These are phyloP conservation scores for Saksenaea vasiformis DNA, from an alignment of 371 early-diverging fungal species.

Conservation along the genomic window DNA sequence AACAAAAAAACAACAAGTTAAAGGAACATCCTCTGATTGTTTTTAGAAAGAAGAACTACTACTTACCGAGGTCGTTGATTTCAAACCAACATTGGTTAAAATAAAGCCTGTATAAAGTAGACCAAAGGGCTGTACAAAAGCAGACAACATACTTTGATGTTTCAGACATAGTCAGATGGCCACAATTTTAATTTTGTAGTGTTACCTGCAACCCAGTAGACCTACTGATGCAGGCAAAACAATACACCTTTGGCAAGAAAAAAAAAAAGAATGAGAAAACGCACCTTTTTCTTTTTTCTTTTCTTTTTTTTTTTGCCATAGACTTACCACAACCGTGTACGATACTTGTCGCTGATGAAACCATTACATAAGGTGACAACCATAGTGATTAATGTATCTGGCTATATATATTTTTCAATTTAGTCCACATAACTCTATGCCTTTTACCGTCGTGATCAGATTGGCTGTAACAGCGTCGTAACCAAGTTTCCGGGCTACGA, in stretches of 20 bases:
- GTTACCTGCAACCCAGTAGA: too few relatives aligned
- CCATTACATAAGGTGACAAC: slow-evolving; percentile 41
- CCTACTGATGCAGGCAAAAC: too few relatives aligned
- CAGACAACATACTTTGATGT: neutral
- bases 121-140: neutral
- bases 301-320: neutral
- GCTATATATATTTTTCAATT: slow-evolving; percentile 18
- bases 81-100: neutral
- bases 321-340: slow-evolving; percentile 37
- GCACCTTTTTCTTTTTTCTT: too few relatives aligned
- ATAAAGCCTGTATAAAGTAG: neutral
- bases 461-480: slow-evolving; percentile 54
- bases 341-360: slow-evolving; percentile 38
- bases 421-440: too few relatives aligned
- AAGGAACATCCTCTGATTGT: too few relatives aligned
- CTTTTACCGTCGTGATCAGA: slow-evolving; percentile 45
- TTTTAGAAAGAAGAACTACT: too few relatives aligned
- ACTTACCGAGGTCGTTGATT: neutral
- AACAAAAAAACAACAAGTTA: too few relatives aligned
- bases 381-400: slow-evolving; percentile 46
- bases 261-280: too few relatives aligned
- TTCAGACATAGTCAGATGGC: slow-evolving; percentile 3
- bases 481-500: slow-evolving; percentile 44
- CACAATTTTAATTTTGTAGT: neutral
- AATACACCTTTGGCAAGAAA: too few relatives aligned